Base-by-base conservation (phyloP, 2,329 filamentous ascomycete genomes). In the Thermothelomyces thermophilus region DNA sequence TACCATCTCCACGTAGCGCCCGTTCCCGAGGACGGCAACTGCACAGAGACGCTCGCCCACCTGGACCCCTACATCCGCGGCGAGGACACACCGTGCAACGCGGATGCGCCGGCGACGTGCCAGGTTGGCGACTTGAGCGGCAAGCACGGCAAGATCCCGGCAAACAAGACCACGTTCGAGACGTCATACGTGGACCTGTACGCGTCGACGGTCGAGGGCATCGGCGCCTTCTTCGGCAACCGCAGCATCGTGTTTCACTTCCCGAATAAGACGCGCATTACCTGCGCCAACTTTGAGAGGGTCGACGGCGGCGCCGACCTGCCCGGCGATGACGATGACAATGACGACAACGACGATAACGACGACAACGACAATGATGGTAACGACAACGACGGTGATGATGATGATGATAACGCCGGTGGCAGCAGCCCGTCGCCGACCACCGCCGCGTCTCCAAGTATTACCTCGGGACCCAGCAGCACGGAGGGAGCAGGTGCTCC, bases 111-210 rank as follows among this genome's bases (percentile, higher is more conserved):
- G 7, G 67, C 77, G 54, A 82, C 79, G 9, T 93, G 87, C 70
- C 80, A 91, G 68, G 79, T 87, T 10, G 87, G 87, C 56, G 87
- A 91, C 64, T 72, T 90, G 49, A 78, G 79, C 59, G 87, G 87
- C 63, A 91, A 91, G 70, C 72, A 84, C 60, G 85, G 85, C 54
- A 73, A 73, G 53, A 76, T 86, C 60, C 48, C 52, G 2, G 35
- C 43, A 0, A 71, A 66, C 22, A 64, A 66, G 24, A 73, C 75
- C 13, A 6, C 74, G 11, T 82, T 75, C 62, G 62, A 64, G 24
- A 66, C 64, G 48, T 69, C 66, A 42, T 85, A 79, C 67, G 62
- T 66, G 51, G 83, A 87, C 61, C 63, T 68, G 19, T 86, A 74
- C 61, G 68, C 75, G n/a, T 79, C 81, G 3, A 75, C 80, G 28